Evolutionary conservation across 108 stramenopile species (phyloP).

Genomic region (Skeletonema costatum): DNA sequence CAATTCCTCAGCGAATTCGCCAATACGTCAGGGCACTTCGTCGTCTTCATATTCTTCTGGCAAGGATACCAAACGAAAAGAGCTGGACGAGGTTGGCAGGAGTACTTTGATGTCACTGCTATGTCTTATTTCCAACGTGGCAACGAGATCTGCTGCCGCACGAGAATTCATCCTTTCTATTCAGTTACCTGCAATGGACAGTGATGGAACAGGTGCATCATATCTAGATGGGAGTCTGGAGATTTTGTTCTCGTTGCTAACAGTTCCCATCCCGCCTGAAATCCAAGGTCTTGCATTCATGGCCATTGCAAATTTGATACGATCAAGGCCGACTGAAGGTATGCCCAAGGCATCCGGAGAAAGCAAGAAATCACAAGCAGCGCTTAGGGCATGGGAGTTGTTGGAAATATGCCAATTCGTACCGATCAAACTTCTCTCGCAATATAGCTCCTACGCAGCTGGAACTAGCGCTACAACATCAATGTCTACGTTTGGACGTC

Average conservation of each 20-base stretch:
- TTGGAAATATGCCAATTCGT: conserved; percentile 73
- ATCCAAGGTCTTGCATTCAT: conserved; percentile 68
- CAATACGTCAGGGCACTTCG: conserved; percentile 12
- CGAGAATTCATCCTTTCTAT: conserved; percentile 56
- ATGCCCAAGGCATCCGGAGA: neutral
- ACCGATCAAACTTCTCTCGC: conserved; percentile 65
- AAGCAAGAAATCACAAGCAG: conserved; percentile 25
- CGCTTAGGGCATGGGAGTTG: conserved; percentile 70
- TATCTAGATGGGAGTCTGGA: conserved; percentile 60
- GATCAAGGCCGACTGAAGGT: conserved; percentile 10
- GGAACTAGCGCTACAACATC: conserved; percentile 18
- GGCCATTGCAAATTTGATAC: conserved; percentile 75
- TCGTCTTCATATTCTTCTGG: conserved; percentile 24
- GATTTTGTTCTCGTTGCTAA: conserved; percentile 71
- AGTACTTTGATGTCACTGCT: conserved; percentile 50
- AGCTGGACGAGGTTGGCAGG: conserved; percentile 60
- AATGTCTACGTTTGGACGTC: conserved; percentile 14
- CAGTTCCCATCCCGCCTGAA: conserved; percentile 53
- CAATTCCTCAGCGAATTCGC: conserved; percentile 18
- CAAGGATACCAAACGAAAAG: conserved; percentile 46
- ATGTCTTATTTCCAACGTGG: conserved; percentile 66
- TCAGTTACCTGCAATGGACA: conserved; percentile 41
- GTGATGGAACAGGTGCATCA: conserved; percentile 6
- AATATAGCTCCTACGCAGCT: conserved; percentile 48
- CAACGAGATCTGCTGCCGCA: conserved; percentile 48